Evolutionary conservation across 768 basidiomycete species (phyloP), one percentile per base, ranked within the genome.

Genomic region (Podaxis sp.): DNA sequence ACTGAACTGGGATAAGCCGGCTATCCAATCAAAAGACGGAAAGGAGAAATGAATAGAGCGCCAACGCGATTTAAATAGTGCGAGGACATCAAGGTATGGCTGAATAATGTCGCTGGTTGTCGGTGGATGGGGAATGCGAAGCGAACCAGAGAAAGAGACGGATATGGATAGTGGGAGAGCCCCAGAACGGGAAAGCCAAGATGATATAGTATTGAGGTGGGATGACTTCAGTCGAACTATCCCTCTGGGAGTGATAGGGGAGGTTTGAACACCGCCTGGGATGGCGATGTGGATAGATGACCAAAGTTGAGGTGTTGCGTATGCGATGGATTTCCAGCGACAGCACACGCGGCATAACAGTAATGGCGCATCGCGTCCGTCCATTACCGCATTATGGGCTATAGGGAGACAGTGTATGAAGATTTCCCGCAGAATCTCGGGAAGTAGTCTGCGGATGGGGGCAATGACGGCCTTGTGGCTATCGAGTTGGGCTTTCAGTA

Each of bases 341-440:
- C 59, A 57, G 56, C 65, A 69, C 15, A 70, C 49, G 1, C 47
- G 64, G 0, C 59, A 63, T n/a, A 70, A 59, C 4, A 69, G 57
- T 1, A 67, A 37, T 2, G 70, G 70, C 0, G 66, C 58, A 36
- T 65, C 61, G 12, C 54, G 36, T 7, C 36, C 15, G 51, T 55
- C 54, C 54, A 68, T 63, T 5, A 63, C 57, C 1, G 66, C 55
- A 41, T 64, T 66, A 54, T 62, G 65, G 1, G 33, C 25, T 2
- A n/a, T 46, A 0, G 68, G 66, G 24, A 69, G 66, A 38, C 67
- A 69, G 7, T 27, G 54, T 1, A 67, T 9, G 57, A 71, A 71
- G 38, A 71, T 67, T 40, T 66, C 67, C 19, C 65, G 66, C 13
- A 71, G 62, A 24, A 69, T 63, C 33, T 71, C 68, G 24, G 60